Evolutionary conservation across 345 rosid species (phyloP).

Genomic region (Camelina neglecta): DNA sequence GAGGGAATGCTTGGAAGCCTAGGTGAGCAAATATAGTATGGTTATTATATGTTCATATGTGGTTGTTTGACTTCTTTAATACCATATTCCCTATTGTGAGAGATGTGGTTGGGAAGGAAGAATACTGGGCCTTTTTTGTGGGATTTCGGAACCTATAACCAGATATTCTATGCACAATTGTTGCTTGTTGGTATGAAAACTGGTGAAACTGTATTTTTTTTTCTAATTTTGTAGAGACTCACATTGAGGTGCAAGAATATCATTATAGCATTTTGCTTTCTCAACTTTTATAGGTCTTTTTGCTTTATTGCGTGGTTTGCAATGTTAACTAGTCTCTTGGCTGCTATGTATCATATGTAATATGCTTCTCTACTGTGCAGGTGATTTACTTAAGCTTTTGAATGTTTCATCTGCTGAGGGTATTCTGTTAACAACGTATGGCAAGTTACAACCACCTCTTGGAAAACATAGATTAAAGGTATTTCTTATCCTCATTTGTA

Average conservation of each 20-base stretch:
- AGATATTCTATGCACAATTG: conserved; percentile 7
- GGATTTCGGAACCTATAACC: background rate
- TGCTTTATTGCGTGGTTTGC: conserved; percentile 21
- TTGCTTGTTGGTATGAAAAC: conserved; percentile 21
- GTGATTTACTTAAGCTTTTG: conserved; percentile 80
- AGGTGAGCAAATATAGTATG: conserved; percentile 53
- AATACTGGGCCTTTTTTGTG: conserved; percentile 7
- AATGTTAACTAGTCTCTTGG: conserved; percentile 5
- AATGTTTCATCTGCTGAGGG: conserved; percentile 66
- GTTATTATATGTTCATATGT: conserved; percentile 15
- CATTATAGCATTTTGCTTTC: conserved; percentile 11
- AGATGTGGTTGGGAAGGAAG: conserved; percentile 19
- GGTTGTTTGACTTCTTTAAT: conserved; percentile 21
- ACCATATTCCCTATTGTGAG: conserved; percentile 4
- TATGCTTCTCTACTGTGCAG: conserved; percentile 51
- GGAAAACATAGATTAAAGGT: conserved; percentile 95
- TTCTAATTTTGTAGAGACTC: conserved; percentile 13
- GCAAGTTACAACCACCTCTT: conserved; percentile 93
- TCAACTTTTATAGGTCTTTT: conserved; percentile 4
- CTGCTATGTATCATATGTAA: conserved; percentile 14
- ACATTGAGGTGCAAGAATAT: conserved; percentile 10
- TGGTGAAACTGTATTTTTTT: conserved; percentile 15
- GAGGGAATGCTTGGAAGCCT: conserved; percentile 89
- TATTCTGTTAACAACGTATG: conserved; percentile 75
- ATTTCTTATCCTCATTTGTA: conserved; percentile 12